Percentiles rank a stretch among this genome's conserved stretches.
These are phyloP conservation scores for Ustilago crameri DNA, from an alignment of 1,284 basidiomycete species.

Conservation along the genomic window DNA sequence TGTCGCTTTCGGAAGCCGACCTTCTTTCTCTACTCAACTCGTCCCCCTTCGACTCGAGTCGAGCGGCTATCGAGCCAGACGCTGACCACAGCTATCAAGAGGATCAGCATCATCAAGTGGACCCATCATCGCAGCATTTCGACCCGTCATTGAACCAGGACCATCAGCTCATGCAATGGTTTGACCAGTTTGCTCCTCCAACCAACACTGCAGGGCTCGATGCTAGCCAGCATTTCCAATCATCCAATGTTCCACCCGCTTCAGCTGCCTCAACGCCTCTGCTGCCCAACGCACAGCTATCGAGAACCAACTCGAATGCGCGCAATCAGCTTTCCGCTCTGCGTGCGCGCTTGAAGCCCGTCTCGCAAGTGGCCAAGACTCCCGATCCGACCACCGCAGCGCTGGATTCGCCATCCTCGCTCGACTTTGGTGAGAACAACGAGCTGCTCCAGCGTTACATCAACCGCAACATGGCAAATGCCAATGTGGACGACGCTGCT, in stretches of 20 bases:
- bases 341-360: slow-evolving; percentile 7
- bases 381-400: no score
- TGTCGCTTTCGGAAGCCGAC: slow-evolving; percentile 7
- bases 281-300: neutral
- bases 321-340: slow-evolving; percentile 8
- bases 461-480: neutral
- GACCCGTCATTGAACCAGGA: no score
- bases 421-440: neutral
- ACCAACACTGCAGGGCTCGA: neutral
- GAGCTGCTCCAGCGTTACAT: slow-evolving; percentile 6
- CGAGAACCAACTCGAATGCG: neutral
- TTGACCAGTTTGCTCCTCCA: neutral
- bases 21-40: slow-evolving; percentile 17
- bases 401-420: no score
- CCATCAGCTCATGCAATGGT: no score
- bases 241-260: neutral
- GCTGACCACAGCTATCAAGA: neutral
- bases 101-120: neutral
- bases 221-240: no score
- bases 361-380: neutral
- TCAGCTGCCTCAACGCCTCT: neutral
- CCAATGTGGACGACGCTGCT: slow-evolving; percentile 1
- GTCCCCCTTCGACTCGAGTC: slow-evolving; percentile 21
- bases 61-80: slow-evolving; percentile 13
- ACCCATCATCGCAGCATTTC: no score